Conservation (phyloP, 345 rosid genomes). For the Dovyalis caffra region DNA sequence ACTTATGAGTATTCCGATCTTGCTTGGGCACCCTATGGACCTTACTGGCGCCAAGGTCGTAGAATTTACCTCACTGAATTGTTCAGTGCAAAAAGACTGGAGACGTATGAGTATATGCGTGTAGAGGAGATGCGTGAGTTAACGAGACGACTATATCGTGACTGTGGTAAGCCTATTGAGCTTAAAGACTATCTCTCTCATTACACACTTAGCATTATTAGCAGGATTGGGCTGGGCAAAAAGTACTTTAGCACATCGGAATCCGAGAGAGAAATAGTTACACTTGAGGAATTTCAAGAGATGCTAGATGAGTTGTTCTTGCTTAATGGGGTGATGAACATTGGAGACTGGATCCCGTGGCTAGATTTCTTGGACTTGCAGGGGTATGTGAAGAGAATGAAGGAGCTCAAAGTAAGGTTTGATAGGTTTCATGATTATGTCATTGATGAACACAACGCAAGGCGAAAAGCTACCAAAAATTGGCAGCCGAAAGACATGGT, state of each 20-base stretch:
- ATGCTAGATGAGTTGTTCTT: slow-evolving; percentile 68
- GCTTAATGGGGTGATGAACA: slow-evolving; percentile 55
- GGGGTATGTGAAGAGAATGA: slow-evolving; percentile 63
- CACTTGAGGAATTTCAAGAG: slow-evolving; percentile 56
- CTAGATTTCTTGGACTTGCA: slow-evolving; percentile 55
- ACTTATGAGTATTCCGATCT: slow-evolving; percentile 60
- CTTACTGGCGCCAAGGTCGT: slow-evolving; percentile 68
- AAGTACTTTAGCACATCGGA: slow-evolving; percentile 33
- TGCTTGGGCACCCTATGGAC: slow-evolving; percentile 61
- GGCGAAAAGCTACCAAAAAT: slow-evolving; percentile 32
- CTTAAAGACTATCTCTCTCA: slow-evolving; percentile 43
- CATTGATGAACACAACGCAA: slow-evolving; percentile 50
- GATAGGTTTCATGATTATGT: slow-evolving; percentile 59
- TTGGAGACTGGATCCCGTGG: slow-evolving; percentile 75
- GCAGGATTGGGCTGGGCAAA: slow-evolving; percentile 66
- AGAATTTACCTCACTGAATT: slow-evolving; percentile 56
- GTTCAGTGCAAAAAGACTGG: slow-evolving; percentile 55
- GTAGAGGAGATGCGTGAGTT: slow-evolving; percentile 41
- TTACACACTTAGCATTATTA: slow-evolving; percentile 43
- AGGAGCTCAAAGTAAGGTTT: slow-evolving; percentile 48
- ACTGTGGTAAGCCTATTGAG: slow-evolving; percentile 13
- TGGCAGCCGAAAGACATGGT: slow-evolving; percentile 61
- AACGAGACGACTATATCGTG: slow-evolving; percentile 14
- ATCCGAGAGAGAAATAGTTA: slow-evolving; percentile 31
- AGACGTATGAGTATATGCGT: slow-evolving; percentile 55